Evolutionary conservation across 1,139 yeast species (phyloP).

Genomic region (Williopsis jadinii): DNA sequence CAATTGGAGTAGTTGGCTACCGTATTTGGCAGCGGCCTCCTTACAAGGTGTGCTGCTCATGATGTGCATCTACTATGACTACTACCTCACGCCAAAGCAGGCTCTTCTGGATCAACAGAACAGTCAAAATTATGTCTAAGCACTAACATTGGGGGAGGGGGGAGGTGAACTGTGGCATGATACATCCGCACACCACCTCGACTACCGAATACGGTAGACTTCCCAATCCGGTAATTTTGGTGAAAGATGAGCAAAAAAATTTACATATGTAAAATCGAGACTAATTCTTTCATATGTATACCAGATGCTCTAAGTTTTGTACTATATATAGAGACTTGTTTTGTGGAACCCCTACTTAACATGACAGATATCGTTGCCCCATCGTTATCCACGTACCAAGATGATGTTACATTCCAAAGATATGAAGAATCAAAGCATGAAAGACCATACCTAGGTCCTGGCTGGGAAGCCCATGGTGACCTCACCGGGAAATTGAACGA

Average conservation of each 20-base stretch:
- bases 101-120: not conserved
- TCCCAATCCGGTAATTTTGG: too few species aligned
- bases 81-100: not conserved
- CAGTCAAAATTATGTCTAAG: not conserved
- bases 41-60: constrained; percentile 50
- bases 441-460: constrained; percentile 30
- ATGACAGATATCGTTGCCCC: constrained; percentile 36
- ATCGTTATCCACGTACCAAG: constrained; percentile 53
- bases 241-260: too few species aligned
- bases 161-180: too few species aligned
- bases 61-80: constrained; percentile 44
- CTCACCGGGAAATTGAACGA: constrained; percentile 31
- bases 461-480: constrained; percentile 22
- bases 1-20: constrained; percentile 84
- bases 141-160: too few species aligned
- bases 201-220: too few species aligned
- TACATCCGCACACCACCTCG: too few species aligned
- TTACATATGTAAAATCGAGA: too few species aligned
- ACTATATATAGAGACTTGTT: too few species aligned
- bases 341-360: too few species aligned
- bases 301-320: too few species aligned
- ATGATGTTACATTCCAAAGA: constrained; percentile 42
- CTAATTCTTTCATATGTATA: too few species aligned
- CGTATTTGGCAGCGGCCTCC: constrained; percentile 66
- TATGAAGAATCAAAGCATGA: constrained; percentile 27